Base-by-base conservation (phyloP, 2,329 filamentous ascomycete genomes). In the Neocucurbitaria cava region DNA sequence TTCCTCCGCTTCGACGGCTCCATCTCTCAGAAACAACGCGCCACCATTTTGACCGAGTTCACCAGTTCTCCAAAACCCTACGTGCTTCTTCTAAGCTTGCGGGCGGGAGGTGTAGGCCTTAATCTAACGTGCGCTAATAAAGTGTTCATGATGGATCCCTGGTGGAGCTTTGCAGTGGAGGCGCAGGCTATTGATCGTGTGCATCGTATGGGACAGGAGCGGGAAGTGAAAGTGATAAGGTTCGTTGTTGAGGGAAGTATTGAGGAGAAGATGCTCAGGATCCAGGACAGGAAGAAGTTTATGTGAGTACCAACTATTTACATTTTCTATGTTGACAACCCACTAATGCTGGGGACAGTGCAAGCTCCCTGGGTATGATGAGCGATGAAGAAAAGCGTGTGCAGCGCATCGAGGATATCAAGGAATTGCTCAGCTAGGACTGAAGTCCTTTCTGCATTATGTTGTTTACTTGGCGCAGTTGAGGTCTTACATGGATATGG, bases 101-200 rank as follows among this genome's bases (percentile, higher is more conserved):
- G 92, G 18, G 95, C 96, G 0, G 95, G 96, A 4, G 96, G 95
- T 21, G 95, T 99, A 0, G 95, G 95, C 0, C 81, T 99, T 39
- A 99, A 99, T 71, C 77, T 99, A 57, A 98, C 94, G 0, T 88
- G 88, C 62, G 95, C 95, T 5, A 91, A 89, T 60, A 83, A 91
- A 49, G 96, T 99, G 5, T 99, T 89, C 79, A 96, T 99, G 90
- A 98, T 99, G 95, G 95, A 99, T 76, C 95, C 95, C 0, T 99
- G 95, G 95, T 99, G 95, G 95, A 96, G 91, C 71, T 99, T 94
- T 76, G 93, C 95, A 0, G 89, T 98, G 11, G 95, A 99, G 77
- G 92, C 93, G 5, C 95, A 99, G 77, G 95, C 95, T 8, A 98
- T 99, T 69, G 95, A 99, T 78, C 91, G 95, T 1, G 92, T 99